Evolutionary conservation across 2,329 filamentous ascomycete species (phyloP).

Genomic region (Xylaria arbuscula): DNA sequence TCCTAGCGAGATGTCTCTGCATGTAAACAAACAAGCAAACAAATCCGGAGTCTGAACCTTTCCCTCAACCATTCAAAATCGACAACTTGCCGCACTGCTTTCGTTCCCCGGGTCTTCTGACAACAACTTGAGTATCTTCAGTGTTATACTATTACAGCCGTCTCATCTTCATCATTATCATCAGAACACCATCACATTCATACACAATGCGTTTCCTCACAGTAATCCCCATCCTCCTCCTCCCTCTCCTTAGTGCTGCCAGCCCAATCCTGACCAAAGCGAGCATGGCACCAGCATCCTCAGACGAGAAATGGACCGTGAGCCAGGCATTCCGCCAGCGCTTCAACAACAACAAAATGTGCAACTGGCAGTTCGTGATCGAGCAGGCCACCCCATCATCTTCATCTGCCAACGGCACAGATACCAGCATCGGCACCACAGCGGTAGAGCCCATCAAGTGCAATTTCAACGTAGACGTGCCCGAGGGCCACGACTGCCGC

Average conservation of each 20-base stretch:
- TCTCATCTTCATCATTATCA: background rate
- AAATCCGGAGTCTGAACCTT: background rate
- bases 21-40: slow-evolving; percentile 17
- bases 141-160: background rate
- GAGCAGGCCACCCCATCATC: background rate
- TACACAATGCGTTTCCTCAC: slow-evolving; percentile 27
- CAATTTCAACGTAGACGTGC: slow-evolving; percentile 17
- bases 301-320: slow-evolving; percentile 34
- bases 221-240: background rate
- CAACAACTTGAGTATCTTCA: slow-evolving; percentile 3
- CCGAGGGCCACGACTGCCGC: slow-evolving; percentile 37
- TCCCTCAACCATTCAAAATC: background rate
- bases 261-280: background rate
- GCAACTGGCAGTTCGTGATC: slow-evolving; percentile 38
- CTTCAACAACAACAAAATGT: slow-evolving; percentile 20
- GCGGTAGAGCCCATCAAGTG: slow-evolving; percentile 7
- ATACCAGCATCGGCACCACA: background rate
- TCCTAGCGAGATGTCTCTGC: background rate
- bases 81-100: slow-evolving; percentile 4
- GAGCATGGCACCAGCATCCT: background rate
- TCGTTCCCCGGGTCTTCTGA: background rate
- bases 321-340: slow-evolving; percentile 32
- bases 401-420: background rate
- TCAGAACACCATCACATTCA: background rate
- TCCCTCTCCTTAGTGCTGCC: slow-evolving; percentile 6